Evolutionary conservation across 495 filamentous ascomycete species (phyloP).

Genomic region (Corynascus novoguineensis): DNA sequence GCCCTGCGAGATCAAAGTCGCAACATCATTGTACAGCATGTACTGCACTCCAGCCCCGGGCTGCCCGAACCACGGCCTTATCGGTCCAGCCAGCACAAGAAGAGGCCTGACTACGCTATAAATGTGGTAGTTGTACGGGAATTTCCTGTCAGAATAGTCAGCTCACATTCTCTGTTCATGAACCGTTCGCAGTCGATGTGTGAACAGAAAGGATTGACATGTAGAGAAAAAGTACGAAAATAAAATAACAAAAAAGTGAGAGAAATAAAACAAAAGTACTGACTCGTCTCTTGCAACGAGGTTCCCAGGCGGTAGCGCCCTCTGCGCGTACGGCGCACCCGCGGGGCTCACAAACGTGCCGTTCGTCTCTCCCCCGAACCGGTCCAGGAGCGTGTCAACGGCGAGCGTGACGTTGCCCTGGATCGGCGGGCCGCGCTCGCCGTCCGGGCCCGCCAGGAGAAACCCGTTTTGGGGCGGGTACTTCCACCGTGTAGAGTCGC

Average conservation of each 20-base stretch:
- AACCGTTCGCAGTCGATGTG: too few relatives aligned
- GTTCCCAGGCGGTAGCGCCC: conserved; percentile 49
- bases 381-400: conserved; percentile 47
- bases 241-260: not conserved
- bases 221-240: not conserved
- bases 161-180: not conserved
- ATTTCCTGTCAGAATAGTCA: conserved; percentile 14
- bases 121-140: conserved; percentile 52
- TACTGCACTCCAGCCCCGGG: conserved; percentile 52
- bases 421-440: conserved; percentile 29
- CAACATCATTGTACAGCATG: conserved; percentile 14
- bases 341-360: conserved; percentile 42
- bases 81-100: conserved; percentile 43
- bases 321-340: conserved; percentile 48
- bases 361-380: conserved; percentile 50
- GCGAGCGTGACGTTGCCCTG: conserved; percentile 42
- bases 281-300: conserved; percentile 34
- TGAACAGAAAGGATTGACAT: too few relatives aligned
- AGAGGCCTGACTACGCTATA: conserved; percentile 46
- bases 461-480: conserved; percentile 46
- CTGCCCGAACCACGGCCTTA: conserved; percentile 55
- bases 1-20: conserved; percentile 15
- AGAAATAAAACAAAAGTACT: conserved; percentile 6
- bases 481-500: conserved; percentile 30
- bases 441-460: conserved; percentile 26